Evolutionary conservation across 2,329 filamentous ascomycete genomes (phyloP).

Genomic region (Knoxdaviesia proteae): DNA sequence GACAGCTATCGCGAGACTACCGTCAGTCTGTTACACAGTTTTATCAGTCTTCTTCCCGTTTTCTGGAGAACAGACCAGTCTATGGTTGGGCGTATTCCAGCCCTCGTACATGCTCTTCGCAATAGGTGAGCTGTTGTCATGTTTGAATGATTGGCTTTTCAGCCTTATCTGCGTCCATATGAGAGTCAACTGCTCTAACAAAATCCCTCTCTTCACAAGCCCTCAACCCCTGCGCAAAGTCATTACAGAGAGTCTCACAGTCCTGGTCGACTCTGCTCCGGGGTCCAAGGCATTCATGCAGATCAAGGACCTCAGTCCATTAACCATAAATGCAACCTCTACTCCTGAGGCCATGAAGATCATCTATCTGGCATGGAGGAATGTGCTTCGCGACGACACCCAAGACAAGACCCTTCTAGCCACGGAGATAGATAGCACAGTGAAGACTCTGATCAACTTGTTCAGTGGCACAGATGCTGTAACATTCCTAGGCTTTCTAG

Average conservation of each 20-base stretch:
- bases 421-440: constrained; percentile 22
- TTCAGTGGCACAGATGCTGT: constrained; percentile 40
- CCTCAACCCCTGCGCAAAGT: no score
- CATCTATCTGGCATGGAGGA: constrained; percentile 35
- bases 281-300: constrained; percentile 27
- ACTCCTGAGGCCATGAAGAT: constrained; percentile 33
- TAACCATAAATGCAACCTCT: constrained; percentile 35
- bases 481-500: constrained; percentile 36
- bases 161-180: no score
- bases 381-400: constrained; percentile 8
- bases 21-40: constrained; percentile 41
- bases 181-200: no score
- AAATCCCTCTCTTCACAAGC: no score
- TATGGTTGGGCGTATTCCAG: no score
- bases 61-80: no score
- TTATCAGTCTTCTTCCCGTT: constrained; percentile 33
- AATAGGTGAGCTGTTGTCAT: no score
- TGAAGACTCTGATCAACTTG: constrained; percentile 26
- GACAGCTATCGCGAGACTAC: constrained; percentile 6
- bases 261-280: neutral
- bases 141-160: no score
- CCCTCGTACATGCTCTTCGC: no score
- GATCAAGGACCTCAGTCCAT: constrained; percentile 28
- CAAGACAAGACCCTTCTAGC: constrained; percentile 13
- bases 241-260: no score